phyloP scores from a whole-genome alignment of 495 filamentous ascomycete genomes.

The Talaromyces ruber region DNA sequence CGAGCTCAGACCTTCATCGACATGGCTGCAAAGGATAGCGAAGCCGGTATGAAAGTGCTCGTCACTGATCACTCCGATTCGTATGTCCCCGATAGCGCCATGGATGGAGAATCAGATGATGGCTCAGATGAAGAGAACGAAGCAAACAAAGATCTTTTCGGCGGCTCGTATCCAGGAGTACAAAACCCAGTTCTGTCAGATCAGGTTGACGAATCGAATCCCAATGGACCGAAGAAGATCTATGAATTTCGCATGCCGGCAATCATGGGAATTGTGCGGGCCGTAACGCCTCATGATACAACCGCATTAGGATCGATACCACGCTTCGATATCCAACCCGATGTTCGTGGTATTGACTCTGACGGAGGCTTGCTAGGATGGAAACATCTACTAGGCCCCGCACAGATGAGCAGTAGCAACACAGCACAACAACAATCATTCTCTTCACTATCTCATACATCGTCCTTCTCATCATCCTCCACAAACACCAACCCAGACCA shows the following conservation, averaged over 20 bases:
- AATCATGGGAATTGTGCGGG: slow-evolving; percentile 33
- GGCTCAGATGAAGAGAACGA: slow-evolving; percentile 19
- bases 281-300: neutral
- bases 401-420: slow-evolving; percentile 18
- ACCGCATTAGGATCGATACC: slow-evolving; percentile 24
- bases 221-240: slow-evolving; percentile 29
- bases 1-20: slow-evolving; percentile 42
- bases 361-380: slow-evolving; percentile 38
- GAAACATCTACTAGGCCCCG: slow-evolving; percentile 37
- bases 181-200: neutral
- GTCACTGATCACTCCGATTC: slow-evolving; percentile 37
- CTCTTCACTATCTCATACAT: neutral
- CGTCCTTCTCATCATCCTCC: neutral
- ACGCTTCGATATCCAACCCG: slow-evolving; percentile 34
- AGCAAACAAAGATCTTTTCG: slow-evolving; percentile 29
- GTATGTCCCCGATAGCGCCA: slow-evolving; percentile 29
- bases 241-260: slow-evolving; percentile 37
- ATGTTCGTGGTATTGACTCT: slow-evolving; percentile 32
- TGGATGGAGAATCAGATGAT: slow-evolving; percentile 23
- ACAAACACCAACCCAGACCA: neutral
- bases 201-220: slow-evolving; percentile 7
- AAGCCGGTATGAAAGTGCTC: slow-evolving; percentile 31
- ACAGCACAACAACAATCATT: slow-evolving; percentile 2
- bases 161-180: slow-evolving; percentile 14
- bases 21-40: slow-evolving; percentile 36